phyloP scores from a whole-genome alignment of 2,329 filamentous ascomycete species.

The Chrysoporthe deuterocubensis region DNA sequence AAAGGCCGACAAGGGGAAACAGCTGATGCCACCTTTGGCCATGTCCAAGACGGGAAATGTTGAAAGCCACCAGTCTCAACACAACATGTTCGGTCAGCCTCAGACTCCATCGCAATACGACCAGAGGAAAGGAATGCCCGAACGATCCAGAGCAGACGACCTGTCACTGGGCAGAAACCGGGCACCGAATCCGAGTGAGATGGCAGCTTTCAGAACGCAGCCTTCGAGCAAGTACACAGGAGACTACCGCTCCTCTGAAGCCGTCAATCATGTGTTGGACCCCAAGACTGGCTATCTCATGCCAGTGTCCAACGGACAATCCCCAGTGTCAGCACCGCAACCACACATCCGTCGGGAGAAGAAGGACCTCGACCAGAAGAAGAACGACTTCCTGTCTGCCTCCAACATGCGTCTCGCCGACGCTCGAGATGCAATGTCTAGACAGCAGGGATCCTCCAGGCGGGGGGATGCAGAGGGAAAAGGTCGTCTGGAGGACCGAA shows the following conservation, averaged over 20 bases:
- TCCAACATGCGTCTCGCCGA: neutral
- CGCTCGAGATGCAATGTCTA: neutral
- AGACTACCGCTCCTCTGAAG: neutral
- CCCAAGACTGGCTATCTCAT: conserved; percentile 1
- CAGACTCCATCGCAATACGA: neutral
- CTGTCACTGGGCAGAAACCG: neutral
- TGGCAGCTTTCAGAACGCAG: neutral
- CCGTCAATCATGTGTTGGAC: neutral
- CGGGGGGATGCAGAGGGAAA: neutral
- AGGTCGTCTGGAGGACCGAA: neutral
- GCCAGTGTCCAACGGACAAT: neutral
- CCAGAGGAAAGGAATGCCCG: neutral
- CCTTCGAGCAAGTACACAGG: neutral
- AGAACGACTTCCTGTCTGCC: neutral
- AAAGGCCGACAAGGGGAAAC: neutral
- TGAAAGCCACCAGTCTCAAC: neutral
- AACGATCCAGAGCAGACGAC: neutral
- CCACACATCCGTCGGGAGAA: neutral
- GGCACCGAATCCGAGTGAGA: neutral
- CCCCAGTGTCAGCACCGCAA: neutral
- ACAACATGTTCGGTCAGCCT: neutral
- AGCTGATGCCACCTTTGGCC: neutral
- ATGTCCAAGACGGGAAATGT: neutral
- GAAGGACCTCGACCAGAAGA: neutral
- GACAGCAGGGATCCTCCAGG: neutral